Evolutionary conservation across 1,284 basidiomycete genomes (phyloP), one percentile per base, ranked within the genome.

Genomic region (Rhizoctonia solani): DNA sequence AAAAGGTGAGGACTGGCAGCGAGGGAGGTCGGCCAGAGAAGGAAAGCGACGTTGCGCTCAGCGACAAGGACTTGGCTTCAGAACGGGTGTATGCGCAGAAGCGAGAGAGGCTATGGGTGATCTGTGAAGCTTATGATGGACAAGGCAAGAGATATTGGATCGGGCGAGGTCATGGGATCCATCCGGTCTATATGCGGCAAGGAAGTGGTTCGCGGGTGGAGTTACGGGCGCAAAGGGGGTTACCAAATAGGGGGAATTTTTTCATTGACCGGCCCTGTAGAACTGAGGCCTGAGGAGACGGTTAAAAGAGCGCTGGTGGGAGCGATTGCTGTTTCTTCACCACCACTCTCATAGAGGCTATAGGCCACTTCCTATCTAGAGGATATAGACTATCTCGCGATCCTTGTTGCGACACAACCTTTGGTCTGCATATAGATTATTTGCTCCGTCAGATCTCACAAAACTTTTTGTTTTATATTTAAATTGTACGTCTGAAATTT

Each of bases 291-390:
- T n/a, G n/a, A n/a, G n/a, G n/a, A 23, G 42, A 44, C 21, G 30
- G 46, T 27, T 44, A 59, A 42, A 59, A n/a, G 3, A 30, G 14
- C 42, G 56, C 41, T 4, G 56, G n/a, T n/a, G 42, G 41, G 37
- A 25, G 41, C 56, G 41, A 29, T 47, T 9, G 42, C 21, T 14
- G 4, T 44, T 59, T 29, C 41, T 59, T 44, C 54, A 55, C 56
- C 56, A 59, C 56, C 56, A 59, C 56, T 59, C 56, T 42, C n/a
- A n/a, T 59, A 59, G 56, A 59, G 56, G 56, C 56, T 59, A 41
- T 27, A 59, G 34, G 56, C 56, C 56, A 58, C 56, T 37, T n/a
- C n/a, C n/a, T n/a, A n/a, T 37, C 30, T 27, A 56, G 46, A 59
- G 56, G 49, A 41, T 14, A 59, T 59, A 59, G 56, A 59, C 56